Evolutionary conservation across 192 early-diverging fungal genomes (phyloP).

Genomic region (Powellomyces hirtus): DNA sequence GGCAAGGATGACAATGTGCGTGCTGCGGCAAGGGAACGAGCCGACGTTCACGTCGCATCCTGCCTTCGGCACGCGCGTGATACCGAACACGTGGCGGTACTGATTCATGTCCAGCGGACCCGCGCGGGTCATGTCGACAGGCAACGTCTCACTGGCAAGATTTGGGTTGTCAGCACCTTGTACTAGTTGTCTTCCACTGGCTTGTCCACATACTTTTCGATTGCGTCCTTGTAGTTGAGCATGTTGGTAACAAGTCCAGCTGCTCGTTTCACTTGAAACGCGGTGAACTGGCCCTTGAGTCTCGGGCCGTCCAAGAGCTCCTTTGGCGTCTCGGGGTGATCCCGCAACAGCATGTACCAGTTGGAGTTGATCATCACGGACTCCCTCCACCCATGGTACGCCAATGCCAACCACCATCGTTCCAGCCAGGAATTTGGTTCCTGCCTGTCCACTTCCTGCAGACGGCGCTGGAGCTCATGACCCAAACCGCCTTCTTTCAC

Average conservation of each 20-base stretch:
- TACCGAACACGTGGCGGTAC: conserved; percentile 73
- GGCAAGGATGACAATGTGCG: conserved; percentile 67
- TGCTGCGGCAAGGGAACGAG: conserved; percentile 41
- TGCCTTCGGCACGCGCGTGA: conserved; percentile 77
- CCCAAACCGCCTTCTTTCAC: conserved; percentile 76
- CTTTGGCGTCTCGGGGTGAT: conserved; percentile 54
- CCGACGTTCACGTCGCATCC: conserved; percentile 70
- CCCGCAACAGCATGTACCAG: conserved; percentile 74
- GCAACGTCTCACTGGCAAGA: conserved; percentile 41
- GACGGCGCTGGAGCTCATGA: conserved; percentile 77
- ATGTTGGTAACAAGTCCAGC: conserved; percentile 65
- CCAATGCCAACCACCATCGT: conserved; percentile 92
- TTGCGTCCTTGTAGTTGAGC: conserved; percentile 72
- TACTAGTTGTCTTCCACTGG: background rate
- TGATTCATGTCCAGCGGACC: conserved; percentile 84
- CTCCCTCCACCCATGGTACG: conserved; percentile 82
- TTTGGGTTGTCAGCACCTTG: background rate
- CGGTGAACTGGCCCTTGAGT: conserved; percentile 51
- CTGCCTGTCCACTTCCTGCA: conserved; percentile 70
- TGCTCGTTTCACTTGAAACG: conserved; percentile 78
- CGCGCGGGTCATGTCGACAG: conserved; percentile 63
- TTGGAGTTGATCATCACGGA: conserved; percentile 82
- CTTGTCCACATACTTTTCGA: conserved; percentile 52
- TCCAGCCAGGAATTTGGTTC: conserved; percentile 83
- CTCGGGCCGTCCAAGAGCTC: conserved; percentile 1